Evolutionary conservation across 2,329 filamentous ascomycete genomes (phyloP), one percentile per base, ranked within the genome.

Genomic region (Botryotinia narcissicola): DNA sequence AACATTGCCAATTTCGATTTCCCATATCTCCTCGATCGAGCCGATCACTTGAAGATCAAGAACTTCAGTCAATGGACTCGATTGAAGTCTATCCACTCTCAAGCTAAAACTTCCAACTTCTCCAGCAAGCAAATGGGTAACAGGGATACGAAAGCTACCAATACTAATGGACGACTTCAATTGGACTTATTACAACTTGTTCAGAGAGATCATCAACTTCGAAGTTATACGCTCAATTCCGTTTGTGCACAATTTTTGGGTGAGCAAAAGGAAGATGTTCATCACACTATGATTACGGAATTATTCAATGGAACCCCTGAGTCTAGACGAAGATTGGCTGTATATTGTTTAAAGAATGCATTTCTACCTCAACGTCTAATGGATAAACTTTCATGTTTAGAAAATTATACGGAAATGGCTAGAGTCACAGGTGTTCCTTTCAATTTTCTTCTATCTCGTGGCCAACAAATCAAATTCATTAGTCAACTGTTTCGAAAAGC

Each of bases 1-100:
- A 99, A 99, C 82, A 99, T 97, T 84, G 86, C 93, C 81, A 99
- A 99, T 84, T 99, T 99, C 83, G 96, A 99, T 85, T 98, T 99
- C 76, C 95, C 95, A 0, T 99, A 99, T 81, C 88, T 99, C 0
- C 87, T 99, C 18, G 93, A 97, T 73, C 90, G 96, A 63, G 96
- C 95, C 16, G 93, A 88, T 77, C 91, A 97, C 80, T 86, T 99
- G 42, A 97, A 96, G 79, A 89, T 94, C 54, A 82, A 82, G 2
- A 88, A 88, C 0, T 99, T 99, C 77, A 92, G 96, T 10, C 95
- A 92, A 82, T 97, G 93, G 93, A 91, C 94, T 35, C 89, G 96
- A 75, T 83, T 98, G 35, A 92, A 89, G 67, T 91, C 88, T 69
- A 85, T 91, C 5, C 87, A 86, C 74, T 97, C 95, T 0, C 87